These are phyloP conservation scores for Passiflora organensis DNA, from an alignment of 345 rosid species.

Conservation along the genomic window DNA sequence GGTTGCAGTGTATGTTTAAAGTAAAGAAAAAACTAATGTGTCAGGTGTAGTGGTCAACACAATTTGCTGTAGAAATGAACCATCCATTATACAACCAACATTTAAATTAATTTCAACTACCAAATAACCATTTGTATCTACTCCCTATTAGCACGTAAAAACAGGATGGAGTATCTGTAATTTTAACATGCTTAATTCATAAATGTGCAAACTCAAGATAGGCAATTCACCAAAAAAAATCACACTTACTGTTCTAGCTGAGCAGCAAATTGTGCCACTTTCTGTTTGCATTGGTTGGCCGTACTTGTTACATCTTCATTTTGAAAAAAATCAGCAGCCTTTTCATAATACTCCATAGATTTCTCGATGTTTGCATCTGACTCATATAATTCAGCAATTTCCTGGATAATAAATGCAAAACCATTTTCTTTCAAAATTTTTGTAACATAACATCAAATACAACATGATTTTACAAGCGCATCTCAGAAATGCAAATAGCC, in stretches of 20 bases:
- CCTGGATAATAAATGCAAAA: constrained; percentile 5
- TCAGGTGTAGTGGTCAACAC: too few species aligned
- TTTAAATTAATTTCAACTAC: too few species aligned
- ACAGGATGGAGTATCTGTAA: too few species aligned
- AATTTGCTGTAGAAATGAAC: too few species aligned
- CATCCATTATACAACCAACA: too few species aligned
- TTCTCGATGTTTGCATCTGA: constrained; percentile 28
- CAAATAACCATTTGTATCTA: too few species aligned
- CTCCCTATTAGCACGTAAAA: too few species aligned
- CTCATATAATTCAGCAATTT: constrained; percentile 29
- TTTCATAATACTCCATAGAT: constrained; percentile 19
- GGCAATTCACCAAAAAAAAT: too few species aligned
- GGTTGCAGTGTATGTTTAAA: too few species aligned
- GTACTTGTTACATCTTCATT: constrained; percentile 68
- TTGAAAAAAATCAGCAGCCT: constrained; percentile 32
- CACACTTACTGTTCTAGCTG: constrained; percentile 77
- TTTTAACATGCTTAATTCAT: too few species aligned
- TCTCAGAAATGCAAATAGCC: neutral
- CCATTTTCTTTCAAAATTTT: neutral
- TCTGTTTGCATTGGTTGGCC: constrained; percentile 97
- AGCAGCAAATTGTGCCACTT: constrained; percentile 94
- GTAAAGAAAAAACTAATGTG: too few species aligned
- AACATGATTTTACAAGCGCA: neutral
- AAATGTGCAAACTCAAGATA: too few species aligned
- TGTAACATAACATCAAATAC: neutral